Conservation (phyloP, 1,284 basidiomycete species). For the Sporisorium exsertum region DNA sequence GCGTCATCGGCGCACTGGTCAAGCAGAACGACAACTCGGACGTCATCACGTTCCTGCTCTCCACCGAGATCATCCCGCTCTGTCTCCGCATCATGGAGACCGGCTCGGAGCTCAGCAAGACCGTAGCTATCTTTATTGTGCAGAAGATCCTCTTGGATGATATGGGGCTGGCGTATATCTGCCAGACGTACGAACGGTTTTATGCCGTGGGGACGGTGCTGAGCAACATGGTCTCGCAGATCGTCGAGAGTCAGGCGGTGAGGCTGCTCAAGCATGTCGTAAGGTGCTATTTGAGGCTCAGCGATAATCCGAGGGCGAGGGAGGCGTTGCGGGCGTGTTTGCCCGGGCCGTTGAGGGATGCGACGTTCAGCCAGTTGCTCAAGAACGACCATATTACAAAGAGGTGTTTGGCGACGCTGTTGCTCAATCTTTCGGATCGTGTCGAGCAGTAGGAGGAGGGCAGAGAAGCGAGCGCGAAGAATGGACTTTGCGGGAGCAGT, state of each 20-base stretch:
- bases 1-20: conserved; percentile 97
- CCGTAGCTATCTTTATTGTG: conserved; percentile 99
- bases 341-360: conserved; percentile 94
- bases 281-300: conserved; percentile 92
- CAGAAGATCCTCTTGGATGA: conserved; percentile 99
- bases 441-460: conserved; percentile 62
- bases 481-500: no score
- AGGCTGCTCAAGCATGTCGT: conserved; percentile 97
- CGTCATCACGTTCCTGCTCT: conserved; percentile 98
- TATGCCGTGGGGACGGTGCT: conserved; percentile 98
- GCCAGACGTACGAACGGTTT: conserved; percentile 98
- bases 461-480: not conserved
- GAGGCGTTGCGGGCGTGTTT: conserved; percentile 95
- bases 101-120: conserved; percentile 98
- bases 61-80: conserved; percentile 98
- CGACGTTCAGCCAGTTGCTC: conserved; percentile 89
- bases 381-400: conserved; percentile 72
- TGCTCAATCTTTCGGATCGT: conserved; percentile 82
- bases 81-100: conserved; percentile 99
- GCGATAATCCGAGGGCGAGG: conserved; percentile 95
- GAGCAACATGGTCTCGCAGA: conserved; percentile 93
- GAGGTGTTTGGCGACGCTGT: conserved; percentile 90
- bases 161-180: conserved; percentile 97
- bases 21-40: conserved; percentile 96
- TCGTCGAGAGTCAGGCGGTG: conserved; percentile 90